Evolutionary conservation across 2,329 filamentous ascomycete genomes (phyloP).

Genomic region (Sclerotinia minor): DNA sequence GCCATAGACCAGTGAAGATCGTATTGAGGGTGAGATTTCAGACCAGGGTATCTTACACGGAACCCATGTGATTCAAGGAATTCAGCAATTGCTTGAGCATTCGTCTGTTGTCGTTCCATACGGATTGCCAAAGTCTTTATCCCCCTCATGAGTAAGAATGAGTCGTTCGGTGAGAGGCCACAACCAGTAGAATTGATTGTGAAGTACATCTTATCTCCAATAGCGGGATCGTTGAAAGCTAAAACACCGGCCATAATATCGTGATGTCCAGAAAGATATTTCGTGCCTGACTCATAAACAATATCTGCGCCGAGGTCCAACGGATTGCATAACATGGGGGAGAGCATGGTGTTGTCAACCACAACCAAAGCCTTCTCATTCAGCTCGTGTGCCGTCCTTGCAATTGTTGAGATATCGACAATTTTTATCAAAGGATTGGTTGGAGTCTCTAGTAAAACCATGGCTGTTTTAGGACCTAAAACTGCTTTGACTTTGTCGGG

Average conservation of each 20-base stretch:
- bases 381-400: constrained; percentile 70
- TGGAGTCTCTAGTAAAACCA: constrained; percentile 94
- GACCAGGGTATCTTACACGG: constrained; percentile 89
- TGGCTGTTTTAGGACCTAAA: constrained; percentile 78
- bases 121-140: constrained; percentile 96
- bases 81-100: constrained; percentile 85
- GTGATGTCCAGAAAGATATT: constrained; percentile 96
- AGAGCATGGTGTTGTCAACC: constrained; percentile 99
- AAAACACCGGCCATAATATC: constrained; percentile 99
- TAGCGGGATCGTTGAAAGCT: constrained; percentile 76
- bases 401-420: constrained; percentile 83
- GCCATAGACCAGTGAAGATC: constrained; percentile 95
- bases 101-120: constrained; percentile 97
- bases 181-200: constrained; percentile 97
- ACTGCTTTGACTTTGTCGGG: constrained; percentile 68
- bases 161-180: constrained; percentile 91
- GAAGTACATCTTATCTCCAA: constrained; percentile 92
- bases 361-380: constrained; percentile 81
- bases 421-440: constrained; percentile 99
- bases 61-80: constrained; percentile 92
- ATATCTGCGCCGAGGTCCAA: constrained; percentile 93
- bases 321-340: constrained; percentile 89
- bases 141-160: constrained; percentile 90
- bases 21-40: constrained; percentile 95
- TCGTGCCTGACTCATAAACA: constrained; percentile 96